phyloP scores from a whole-genome alignment of 805 yeast genomes.

The Candida schatavii region DNA sequence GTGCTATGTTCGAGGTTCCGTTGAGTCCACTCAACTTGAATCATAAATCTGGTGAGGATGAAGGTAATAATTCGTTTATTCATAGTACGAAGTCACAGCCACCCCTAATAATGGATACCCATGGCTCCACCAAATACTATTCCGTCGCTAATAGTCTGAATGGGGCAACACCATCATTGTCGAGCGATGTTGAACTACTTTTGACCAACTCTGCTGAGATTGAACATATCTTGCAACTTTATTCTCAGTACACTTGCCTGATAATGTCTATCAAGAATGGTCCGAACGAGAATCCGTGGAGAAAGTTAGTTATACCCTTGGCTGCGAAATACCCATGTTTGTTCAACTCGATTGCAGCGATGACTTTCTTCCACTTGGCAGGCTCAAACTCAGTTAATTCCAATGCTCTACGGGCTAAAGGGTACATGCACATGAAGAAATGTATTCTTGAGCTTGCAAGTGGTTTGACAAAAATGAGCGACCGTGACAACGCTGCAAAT shows the following conservation, averaged over 20 bases:
- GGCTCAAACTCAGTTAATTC: constrained; percentile 42
- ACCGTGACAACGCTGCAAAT: constrained; percentile 19
- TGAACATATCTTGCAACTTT: constrained; percentile 34
- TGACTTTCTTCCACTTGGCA: constrained; percentile 59
- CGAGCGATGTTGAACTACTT: constrained; percentile 7
- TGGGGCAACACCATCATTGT: neutral
- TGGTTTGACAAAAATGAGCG: constrained; percentile 40
- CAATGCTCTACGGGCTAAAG: constrained; percentile 44
- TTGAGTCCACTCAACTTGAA: constrained; percentile 24
- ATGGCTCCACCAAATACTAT: neutral
- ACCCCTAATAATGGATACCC: neutral
- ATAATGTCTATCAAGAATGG: constrained; percentile 66
- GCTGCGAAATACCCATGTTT: constrained; percentile 55
- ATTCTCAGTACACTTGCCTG: constrained; percentile 35
- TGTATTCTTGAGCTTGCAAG: constrained; percentile 59
- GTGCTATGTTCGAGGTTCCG: constrained; percentile 18
- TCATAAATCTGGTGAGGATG: neutral
- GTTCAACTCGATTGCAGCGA: constrained; percentile 61
- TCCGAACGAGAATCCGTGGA: constrained; percentile 67
- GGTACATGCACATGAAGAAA: constrained; percentile 55
- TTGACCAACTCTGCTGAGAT: constrained; percentile 28
- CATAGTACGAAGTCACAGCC: neutral
- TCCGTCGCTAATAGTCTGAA: neutral
- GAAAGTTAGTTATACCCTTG: constrained; percentile 53
- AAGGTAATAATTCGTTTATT: too few species aligned